phyloP scores from a whole-genome alignment of 108 stramenopile genomes.

The Cyclotella kingstonii region DNA sequence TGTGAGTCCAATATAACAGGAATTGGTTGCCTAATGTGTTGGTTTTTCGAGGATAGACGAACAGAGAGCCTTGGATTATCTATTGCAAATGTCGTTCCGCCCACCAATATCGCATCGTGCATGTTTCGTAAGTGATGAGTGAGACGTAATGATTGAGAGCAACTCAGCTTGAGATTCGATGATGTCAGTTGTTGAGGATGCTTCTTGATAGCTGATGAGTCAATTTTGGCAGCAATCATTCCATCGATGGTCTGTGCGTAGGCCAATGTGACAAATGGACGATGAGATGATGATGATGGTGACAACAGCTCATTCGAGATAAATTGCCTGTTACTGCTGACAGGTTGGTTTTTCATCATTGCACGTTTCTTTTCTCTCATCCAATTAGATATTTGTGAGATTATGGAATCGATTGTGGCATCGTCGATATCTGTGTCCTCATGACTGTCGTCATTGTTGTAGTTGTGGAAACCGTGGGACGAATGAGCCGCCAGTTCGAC shows the following conservation, averaged over 20 bases:
- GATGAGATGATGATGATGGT: neutral
- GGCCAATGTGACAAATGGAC: conserved; percentile 69
- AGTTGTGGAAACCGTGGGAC: no score
- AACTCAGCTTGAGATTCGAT: conserved; percentile 60
- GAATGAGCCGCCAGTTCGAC: no score
- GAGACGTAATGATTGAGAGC: conserved; percentile 53
- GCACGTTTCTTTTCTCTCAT: conserved; percentile 12
- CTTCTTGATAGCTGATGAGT: neutral
- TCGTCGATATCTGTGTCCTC: conserved; percentile 5
- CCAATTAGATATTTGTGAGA: conserved; percentile 26
- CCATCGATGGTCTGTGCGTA: conserved; percentile 82
- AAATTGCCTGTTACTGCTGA: neutral
- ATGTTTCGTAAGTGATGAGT: conserved; percentile 75
- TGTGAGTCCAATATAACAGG: conserved; percentile 75
- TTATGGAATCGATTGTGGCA: conserved; percentile 5
- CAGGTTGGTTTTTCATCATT: neutral
- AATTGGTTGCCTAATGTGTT: conserved; percentile 49
- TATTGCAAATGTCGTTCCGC: conserved; percentile 60
- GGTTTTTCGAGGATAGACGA: conserved; percentile 38
- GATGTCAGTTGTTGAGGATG: conserved; percentile 15
- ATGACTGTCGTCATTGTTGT: neutral
- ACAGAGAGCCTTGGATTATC: conserved; percentile 76
- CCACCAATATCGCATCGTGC: conserved; percentile 78
- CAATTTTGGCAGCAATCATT: conserved; percentile 55
- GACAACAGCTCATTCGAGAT: no score